A percentile compares a stretch with the other conserved stretches of the same genome.
Evolutionary conservation across 2,329 filamentous ascomycete species (phyloP).

Genomic region (Pseudogymnoascus pannorum): DNA sequence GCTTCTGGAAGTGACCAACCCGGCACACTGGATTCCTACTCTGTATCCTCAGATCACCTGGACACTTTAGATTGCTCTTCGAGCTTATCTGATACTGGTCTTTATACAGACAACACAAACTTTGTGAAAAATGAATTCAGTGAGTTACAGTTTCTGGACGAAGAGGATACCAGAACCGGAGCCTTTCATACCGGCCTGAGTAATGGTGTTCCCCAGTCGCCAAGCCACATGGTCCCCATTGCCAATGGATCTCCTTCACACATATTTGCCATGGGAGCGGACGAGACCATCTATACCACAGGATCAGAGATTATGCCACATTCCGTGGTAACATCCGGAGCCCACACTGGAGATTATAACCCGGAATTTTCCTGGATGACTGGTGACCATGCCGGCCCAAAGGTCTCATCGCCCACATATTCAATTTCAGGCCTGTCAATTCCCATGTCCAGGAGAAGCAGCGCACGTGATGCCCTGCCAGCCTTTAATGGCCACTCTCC

Average conservation of each 20-base stretch:
- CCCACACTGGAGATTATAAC: conserved; percentile 15
- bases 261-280: conserved; percentile 1
- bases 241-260: conserved; percentile 12
- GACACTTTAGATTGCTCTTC: conserved; percentile 27
- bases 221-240: conserved; percentile 17
- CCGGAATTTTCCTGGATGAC: conserved; percentile 23
- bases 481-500: conserved; percentile 25
- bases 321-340: conserved; percentile 6
- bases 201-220: conserved; percentile 12
- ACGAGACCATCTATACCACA: conserved; percentile 13
- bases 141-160: conserved; percentile 22
- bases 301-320: conserved; percentile 16
- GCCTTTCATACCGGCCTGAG: conserved; percentile 19
- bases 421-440: conserved; percentile 1
- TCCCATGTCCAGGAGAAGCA: conserved; percentile 22
- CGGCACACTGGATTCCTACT: conserved; percentile 26
- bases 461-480: conserved; percentile 26
- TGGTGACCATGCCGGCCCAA: conserved; percentile 17
- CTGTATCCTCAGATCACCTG: conserved; percentile 27
- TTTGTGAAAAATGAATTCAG: conserved; percentile 25
- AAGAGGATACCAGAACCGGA: conserved; percentile 21
- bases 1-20: conserved; percentile 20
- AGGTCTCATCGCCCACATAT: conserved; percentile 24
- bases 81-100: conserved; percentile 23
- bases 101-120: conserved; percentile 25